These are phyloP conservation scores for Xylaria sp. DNA, from an alignment of 2,329 filamentous ascomycete genomes.

Conservation along the genomic window DNA sequence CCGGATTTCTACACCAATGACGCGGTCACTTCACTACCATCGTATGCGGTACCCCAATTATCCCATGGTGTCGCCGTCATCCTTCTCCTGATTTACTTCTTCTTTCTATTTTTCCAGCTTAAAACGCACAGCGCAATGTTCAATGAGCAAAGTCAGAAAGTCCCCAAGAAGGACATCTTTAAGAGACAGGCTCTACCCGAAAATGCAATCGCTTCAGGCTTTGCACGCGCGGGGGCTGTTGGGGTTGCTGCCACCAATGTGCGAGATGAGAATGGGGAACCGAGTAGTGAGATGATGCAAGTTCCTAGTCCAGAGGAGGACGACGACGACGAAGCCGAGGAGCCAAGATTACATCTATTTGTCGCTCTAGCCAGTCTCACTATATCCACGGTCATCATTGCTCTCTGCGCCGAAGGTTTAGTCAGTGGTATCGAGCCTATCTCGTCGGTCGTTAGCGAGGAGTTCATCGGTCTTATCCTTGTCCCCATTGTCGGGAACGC, in stretches of 20 bases:
- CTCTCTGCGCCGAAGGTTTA: constrained; percentile 82
- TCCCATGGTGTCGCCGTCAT: constrained; percentile 83
- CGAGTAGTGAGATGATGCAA: constrained; percentile 55
- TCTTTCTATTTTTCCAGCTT: constrained; percentile 90
- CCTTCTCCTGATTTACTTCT: constrained; percentile 82
- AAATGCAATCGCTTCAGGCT: constrained; percentile 41
- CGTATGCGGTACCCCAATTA: constrained; percentile 67
- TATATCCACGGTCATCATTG: constrained; percentile 80
- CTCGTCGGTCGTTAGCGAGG: constrained; percentile 72
- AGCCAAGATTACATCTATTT: constrained; percentile 76
- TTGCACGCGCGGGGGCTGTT: constrained; percentile 35
- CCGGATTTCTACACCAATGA: constrained; percentile 52
- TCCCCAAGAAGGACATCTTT: constrained; percentile 50
- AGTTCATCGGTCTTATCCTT: constrained; percentile 83
- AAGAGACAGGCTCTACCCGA: constrained; percentile 38
- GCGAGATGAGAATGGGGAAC: constrained; percentile 53
- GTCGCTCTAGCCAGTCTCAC: constrained; percentile 78
- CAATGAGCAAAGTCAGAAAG: constrained; percentile 81
- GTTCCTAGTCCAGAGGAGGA: constrained; percentile 61
- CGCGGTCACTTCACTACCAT: constrained; percentile 57
- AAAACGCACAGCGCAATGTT: constrained; percentile 85
- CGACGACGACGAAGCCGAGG: constrained; percentile 76
- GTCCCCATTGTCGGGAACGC: constrained; percentile 86
- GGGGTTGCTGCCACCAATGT: constrained; percentile 36
- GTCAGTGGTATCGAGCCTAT: constrained; percentile 78